Conservation (phyloP, 768 basidiomycete species). For the Boletus subcaerulescens region DNA sequence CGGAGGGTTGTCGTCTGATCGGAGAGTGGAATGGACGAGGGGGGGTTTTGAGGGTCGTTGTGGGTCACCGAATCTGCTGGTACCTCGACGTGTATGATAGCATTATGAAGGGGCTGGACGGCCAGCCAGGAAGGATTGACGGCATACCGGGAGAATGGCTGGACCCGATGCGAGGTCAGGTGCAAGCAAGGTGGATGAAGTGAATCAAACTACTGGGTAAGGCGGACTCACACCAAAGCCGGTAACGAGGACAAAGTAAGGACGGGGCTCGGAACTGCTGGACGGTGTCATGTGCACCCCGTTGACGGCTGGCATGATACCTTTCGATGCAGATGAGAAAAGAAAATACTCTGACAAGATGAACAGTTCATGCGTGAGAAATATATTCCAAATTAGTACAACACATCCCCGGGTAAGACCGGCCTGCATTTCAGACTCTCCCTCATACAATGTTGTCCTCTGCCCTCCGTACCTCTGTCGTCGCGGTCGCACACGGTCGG, state of each 20-base stretch:
- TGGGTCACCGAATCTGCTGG: slow-evolving; percentile 20
- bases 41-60: slow-evolving; percentile 14
- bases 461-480: slow-evolving; percentile 48
- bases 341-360: not conserved
- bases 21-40: not conserved
- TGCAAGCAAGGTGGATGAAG: slow-evolving; percentile 17
- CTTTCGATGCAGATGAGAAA: too few relatives aligned
- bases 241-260: slow-evolving; percentile 47
- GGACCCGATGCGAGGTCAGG: slow-evolving; percentile 21
- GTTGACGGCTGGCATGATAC: slow-evolving; percentile 33
- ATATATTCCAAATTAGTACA: not conserved
- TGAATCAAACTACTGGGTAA: slow-evolving; percentile 20
- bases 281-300: slow-evolving; percentile 11
- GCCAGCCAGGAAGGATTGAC: slow-evolving; percentile 75
- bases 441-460: slow-evolving; percentile 52
- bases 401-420: slow-evolving; percentile 4
- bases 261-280: slow-evolving; percentile 25
- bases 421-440: slow-evolving; percentile 10
- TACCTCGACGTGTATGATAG: slow-evolving; percentile 42
- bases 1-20: slow-evolving; percentile 23
- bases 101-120: slow-evolving; percentile 59
- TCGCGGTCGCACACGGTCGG: slow-evolving; percentile 41
- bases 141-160: slow-evolving; percentile 56
- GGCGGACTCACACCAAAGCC: slow-evolving; percentile 51
- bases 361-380: slow-evolving; percentile 1